Base-by-base conservation (phyloP, 176 grass and related monocot genomes). In the Phyllostachys edulis region DNA sequence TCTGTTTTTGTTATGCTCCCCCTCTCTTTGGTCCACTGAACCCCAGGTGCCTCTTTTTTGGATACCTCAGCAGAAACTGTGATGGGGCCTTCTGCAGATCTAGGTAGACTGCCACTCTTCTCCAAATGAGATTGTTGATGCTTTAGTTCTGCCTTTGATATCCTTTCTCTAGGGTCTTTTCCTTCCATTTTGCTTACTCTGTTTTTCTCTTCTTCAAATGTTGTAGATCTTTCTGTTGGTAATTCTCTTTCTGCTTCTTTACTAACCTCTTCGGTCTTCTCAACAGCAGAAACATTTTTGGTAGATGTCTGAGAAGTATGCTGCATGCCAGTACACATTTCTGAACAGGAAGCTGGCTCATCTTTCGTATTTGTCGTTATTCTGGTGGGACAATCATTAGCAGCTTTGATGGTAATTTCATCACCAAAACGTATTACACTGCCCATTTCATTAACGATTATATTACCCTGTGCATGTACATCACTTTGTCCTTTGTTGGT, bases 11-110 rank as follows among this genome's bases (percentile, higher is more conserved):
- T 66, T 72, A 38, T 51, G 71, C 60, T 56, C n/a, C 83, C 76
- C 69, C 42, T 89, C 55, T 94, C 88, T 83, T 86, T 88, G 76
- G 68, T 62, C 34, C 69, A 91, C 13, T 71, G 79, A 66, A 81
- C 45, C 21, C 50, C 56, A 86, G 21, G 71, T 49, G 17, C 21
- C 72, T 82, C 63, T 42, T 93, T 93, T 83, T 76, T 59, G 42
- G 70, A 82, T 42, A 64, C 72, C 56, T 82, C 73, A 38, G 68
- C 15, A 18, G 60, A 56, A 85, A 34, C 63, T 82, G 82, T 12
- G 77, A 56, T 23, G 54, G 21, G 51, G 71, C 59, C 63, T 82
- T 89, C 84, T 71, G 73, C 62, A 67, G 81, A 82, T 63, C 68
- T 72, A 70, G 67, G 39, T 71, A 82, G 24, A 44, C 64, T 81